These are phyloP conservation scores for Corylus americana DNA, from an alignment of 306 rosid genomes.

Conservation along the genomic window DNA sequence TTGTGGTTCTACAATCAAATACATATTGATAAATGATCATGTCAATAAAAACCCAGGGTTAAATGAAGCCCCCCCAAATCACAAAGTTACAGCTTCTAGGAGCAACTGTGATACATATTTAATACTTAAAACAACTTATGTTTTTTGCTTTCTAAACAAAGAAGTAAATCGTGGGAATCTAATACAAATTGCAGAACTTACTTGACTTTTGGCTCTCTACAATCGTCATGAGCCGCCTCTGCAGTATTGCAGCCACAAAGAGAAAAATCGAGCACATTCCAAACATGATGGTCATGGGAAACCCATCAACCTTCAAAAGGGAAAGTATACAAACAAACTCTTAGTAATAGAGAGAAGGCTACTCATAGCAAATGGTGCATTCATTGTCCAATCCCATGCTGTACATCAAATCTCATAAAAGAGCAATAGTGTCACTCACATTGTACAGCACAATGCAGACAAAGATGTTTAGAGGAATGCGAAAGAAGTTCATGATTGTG, in stretches of 20 bases:
- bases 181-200: conserved; percentile 33
- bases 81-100: conserved; percentile 1
- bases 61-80: not conserved
- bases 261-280: conserved; percentile 99
- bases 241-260: conserved; percentile 72
- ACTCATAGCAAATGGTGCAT: conserved; percentile 16
- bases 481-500: conserved; percentile 78
- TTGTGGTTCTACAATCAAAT: conserved; percentile 54
- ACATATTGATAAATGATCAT: not conserved
- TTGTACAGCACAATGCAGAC: conserved; percentile 94
- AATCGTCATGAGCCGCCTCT: conserved; percentile 82
- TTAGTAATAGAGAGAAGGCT: conserved; percentile 19
- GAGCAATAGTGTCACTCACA: conserved; percentile 52
- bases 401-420: conserved; percentile 47
- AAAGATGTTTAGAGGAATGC: conserved; percentile 94
- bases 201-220: conserved; percentile 73
- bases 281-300: conserved; percentile 92
- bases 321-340: conserved; percentile 11
- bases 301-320: conserved; percentile 78
- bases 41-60: conserved; percentile 24
- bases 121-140: not conserved
- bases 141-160: not conserved
- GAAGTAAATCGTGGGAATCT: not conserved
- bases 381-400: conserved; percentile 31
- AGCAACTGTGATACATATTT: not conserved